A percentile compares a stretch with the other conserved stretches of the same genome.
Evolutionary conservation across 2,329 filamentous ascomycete species (phyloP).

Genomic region (Talaromyces sp.): DNA sequence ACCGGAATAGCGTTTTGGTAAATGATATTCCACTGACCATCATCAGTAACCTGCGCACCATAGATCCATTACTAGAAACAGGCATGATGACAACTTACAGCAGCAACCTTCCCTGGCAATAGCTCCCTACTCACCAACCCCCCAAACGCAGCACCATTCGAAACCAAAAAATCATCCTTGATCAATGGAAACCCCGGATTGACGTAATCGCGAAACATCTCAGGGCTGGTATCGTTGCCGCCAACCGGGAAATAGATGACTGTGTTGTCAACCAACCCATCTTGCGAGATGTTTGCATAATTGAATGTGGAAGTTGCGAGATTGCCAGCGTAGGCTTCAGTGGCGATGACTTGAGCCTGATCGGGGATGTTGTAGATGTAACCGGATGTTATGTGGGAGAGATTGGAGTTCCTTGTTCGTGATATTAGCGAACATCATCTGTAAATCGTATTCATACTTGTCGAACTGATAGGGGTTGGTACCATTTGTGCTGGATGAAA

Average conservation of each 20-base stretch:
- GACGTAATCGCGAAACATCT: conserved; percentile 35
- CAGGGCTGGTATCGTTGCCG: conserved; percentile 19
- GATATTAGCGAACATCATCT: neutral
- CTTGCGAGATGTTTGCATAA: conserved; percentile 35
- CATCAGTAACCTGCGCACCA: neutral
- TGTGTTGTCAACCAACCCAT: conserved; percentile 38
- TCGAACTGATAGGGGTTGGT: neutral
- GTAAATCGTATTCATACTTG: neutral
- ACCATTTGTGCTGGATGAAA: conserved; percentile 44
- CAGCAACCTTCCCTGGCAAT: conserved; percentile 1
- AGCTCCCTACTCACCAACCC: conserved; percentile 22
- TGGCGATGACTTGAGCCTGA: conserved; percentile 28
- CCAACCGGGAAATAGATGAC: conserved; percentile 27
- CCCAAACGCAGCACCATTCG: conserved; percentile 21
- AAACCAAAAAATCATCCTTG: conserved; percentile 27
- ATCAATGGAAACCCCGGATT: conserved; percentile 41
- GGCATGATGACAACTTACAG: neutral
- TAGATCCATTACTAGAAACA: conserved; percentile 11
- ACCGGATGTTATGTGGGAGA: conserved; percentile 40
- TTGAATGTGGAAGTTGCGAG: conserved; percentile 35
- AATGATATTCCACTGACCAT: conserved; percentile 36
- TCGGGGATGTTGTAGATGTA: conserved; percentile 37
- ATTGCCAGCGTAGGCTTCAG: conserved; percentile 30
- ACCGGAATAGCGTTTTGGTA: conserved; percentile 35
- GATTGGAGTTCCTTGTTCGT: conserved; percentile 32